Base-by-base conservation (phyloP, 208 protist species). In the Crithidia bombi region DNA sequence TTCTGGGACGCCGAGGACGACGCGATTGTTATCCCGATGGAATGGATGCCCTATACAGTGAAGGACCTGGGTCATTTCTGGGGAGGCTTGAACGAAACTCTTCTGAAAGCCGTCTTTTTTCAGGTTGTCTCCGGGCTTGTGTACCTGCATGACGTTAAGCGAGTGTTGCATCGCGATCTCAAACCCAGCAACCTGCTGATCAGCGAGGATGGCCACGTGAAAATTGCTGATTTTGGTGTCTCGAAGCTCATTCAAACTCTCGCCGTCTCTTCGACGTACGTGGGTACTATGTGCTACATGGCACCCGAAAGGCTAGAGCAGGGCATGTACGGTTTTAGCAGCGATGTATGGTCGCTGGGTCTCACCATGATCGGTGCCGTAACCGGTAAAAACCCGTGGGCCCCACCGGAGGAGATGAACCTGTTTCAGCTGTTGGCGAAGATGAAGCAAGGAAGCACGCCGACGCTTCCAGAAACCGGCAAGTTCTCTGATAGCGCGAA, bases 131-230 rank as follows among this genome's bases (percentile, higher is more conserved):
- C 83, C 12, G 91, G 89, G 0, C 78, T 96, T 0, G 82, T 89
- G 33, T 96, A 94, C 62, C 79, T 96, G 14, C 91, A 96, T 64
- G 84, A 92, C 57, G 82, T 78, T 33, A 94, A 96, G 73, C 88
- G 89, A 7, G 89, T 94, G 23, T 91, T 99, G 49, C 98, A 99
- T 75, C 78, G 98, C 23, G 98, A 99, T 66, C 61, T 99, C 46
- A 99, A 99, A 75, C 98, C 98, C 36, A 94, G 86, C 69, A 99
- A 99, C 82, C 68, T 99, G 25, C 89, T 99, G 14, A 88, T 99
- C 59, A 98, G 98, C 61, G 81, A 89, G 30, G 79, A 87, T 33
- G 87, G 93, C 39, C 85, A 90, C 50, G 89, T 96, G 35, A 97
- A 96, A 50, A 97, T 98, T 69, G 87, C 90, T 26, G 96, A 98